Base-by-base conservation (phyloP, 306 rosid species). In the Abrus precatorius region DNA sequence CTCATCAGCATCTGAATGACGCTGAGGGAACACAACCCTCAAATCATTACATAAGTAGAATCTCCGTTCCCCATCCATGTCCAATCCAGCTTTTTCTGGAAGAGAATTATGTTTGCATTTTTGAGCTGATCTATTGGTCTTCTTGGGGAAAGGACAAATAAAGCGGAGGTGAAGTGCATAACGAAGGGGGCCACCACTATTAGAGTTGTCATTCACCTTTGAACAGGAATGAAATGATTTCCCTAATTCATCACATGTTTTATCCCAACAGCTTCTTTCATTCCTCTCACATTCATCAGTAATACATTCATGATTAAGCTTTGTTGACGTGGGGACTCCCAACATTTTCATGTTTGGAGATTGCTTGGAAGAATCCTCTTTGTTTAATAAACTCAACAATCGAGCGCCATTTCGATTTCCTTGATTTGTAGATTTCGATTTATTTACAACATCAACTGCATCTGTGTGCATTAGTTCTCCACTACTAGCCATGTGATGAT, bases 101-200 rank as follows among this genome's bases (percentile, higher is more conserved):
- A 79, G 44, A 70, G 91, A 87, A 76, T 82, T 84, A 56, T 87
- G 59, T 70, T 81, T 87, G 86, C 91, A 78, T 82, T 86, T 90
- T 64, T 86, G 92, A 80, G 84, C 75, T 6, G 96, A 59, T 77
- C 80, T 85, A 13, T 74, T 84, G 70, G 84, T n/a, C 62, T 75
- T 90, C 83, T 93, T 96, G 0, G 89, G 91, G 34, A 45, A 84
- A 45, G 98, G 98, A 72, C 99, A 96, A 14, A 87, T 64, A 83
- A 96, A 96, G 2, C 98, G 97, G 38, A 96, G 98, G 85, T 96
- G 99, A 77, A 96, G 97, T 14, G 98, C 98, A 67, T 96, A 96
- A 13, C 97, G 99, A 43, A 96, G 90, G 9, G 93, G 97, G 28
- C 97, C 89, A 3, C 88, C 86, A 55, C 80, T 75, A 56, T 74